phyloP scores from a whole-genome alignment of 2,329 filamentous ascomycete species.

The Aspergillus caelatus region DNA sequence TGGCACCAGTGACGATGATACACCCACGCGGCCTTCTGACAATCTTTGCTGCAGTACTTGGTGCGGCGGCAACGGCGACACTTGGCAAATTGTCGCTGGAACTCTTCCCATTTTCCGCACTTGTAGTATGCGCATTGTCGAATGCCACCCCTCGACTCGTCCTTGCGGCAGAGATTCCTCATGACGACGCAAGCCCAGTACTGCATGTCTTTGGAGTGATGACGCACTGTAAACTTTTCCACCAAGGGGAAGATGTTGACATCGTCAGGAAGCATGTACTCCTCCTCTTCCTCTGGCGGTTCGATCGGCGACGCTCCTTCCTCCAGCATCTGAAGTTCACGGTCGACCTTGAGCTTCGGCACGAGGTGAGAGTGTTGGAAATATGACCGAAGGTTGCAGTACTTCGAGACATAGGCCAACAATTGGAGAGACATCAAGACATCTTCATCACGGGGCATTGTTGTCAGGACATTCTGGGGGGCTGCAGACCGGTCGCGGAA shows the following conservation, averaged over 20 bases:
- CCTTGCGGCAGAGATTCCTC: slow-evolving; percentile 97
- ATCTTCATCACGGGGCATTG: slow-evolving; percentile 96
- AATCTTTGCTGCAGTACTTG: slow-evolving; percentile 99
- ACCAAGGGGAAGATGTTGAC: slow-evolving; percentile 98
- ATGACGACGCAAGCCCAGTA: slow-evolving; percentile 99
- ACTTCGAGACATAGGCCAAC: slow-evolving; percentile 96
- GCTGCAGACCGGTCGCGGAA: slow-evolving; percentile 73
- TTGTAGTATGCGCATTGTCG: slow-evolving; percentile 97
- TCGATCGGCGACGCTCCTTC: slow-evolving; percentile 56
- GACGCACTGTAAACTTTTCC: slow-evolving; percentile 95
- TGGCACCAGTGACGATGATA: slow-evolving; percentile 97
- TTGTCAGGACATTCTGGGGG: slow-evolving; percentile 74
- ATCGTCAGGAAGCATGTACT: slow-evolving; percentile 89
- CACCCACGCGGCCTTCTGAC: slow-evolving; percentile 98
- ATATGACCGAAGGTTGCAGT: slow-evolving; percentile 92
- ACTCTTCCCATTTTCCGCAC: slow-evolving; percentile 98
- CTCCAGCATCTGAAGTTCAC: slow-evolving; percentile 79
- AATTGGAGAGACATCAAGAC: slow-evolving; percentile 97
- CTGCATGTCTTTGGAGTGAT: slow-evolving; percentile 96
- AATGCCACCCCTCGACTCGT: slow-evolving; percentile 91
- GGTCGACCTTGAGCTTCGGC: slow-evolving; percentile 84
- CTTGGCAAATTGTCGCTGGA: slow-evolving; percentile 94
- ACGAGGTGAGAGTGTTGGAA: slow-evolving; percentile 96
- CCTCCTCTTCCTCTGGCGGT: slow-evolving; percentile 67
- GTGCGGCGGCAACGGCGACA: slow-evolving; percentile 93